Evolutionary conservation across 1,284 basidiomycete genomes (phyloP), one percentile per base, ranked within the genome.

Genomic region (Melampsora larici-populina): DNA sequence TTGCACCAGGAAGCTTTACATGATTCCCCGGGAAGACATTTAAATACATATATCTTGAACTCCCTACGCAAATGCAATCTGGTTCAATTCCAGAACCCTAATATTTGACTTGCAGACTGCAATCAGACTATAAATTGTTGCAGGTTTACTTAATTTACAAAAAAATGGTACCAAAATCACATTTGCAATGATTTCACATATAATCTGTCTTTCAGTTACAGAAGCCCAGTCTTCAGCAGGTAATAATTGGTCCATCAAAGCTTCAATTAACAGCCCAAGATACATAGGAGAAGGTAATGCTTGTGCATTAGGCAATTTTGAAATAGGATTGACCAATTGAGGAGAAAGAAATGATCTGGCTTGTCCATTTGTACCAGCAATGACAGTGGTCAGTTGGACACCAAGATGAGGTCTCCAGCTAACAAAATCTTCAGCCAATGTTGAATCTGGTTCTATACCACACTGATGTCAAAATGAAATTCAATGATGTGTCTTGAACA

Each of bases 171-270:
- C 86, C 79, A 91, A 84, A 24, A 93, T 83, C 33, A 91, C 86
- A 81, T 90, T 91, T 81, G 92, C 86, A 66, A 92, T 82, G 62
- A 93, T 86, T 84, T 94, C 92, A 70, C 92, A 88, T 40, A 91
- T 84, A 78, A 94, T 89, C 79, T 88, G 87, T 29, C 91, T 87
- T 84, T 93, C 90, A 2, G 88, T 84, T 65, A 91, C 89, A 5
- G 90, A 87, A 15, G 86, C 86, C 82, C 88, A 90, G 81, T 92
- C 90, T 79, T 90, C 88, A 6, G 85, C 83, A 0, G 92, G 90
- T 18, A 94, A 86, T 82, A 88, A 89, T 1, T 85, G 83, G 75
- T 87, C 88, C 80, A 94, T 85, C 64, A 93, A 84, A 70, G 88
- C 87, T 82, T 93, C 92, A 36, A 92, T 83, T 6, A 88, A 86